Base-by-base conservation (phyloP, 129 eudicot species). In the Tagetes erecta region DNA sequence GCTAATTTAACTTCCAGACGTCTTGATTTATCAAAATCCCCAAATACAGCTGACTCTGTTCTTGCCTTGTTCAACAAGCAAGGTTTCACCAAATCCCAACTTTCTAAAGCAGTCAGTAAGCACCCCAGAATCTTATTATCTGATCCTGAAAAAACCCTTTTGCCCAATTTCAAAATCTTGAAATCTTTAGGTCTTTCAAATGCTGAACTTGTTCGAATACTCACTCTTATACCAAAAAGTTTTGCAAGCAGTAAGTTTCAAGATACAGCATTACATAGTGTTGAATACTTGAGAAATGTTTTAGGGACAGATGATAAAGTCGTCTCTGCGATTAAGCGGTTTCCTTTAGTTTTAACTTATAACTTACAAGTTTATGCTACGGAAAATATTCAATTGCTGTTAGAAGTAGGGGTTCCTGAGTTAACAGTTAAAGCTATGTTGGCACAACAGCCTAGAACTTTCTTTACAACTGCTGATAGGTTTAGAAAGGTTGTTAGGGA, bases 111-210 rank as follows among this genome's bases (percentile, higher is more conserved):
- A n/a, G 52, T 86, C 12, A 66, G 33, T 46, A 74, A 52, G 45
- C 64, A 49, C 33, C 85, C 91, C 12, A 56, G 30, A n/a, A 31
- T 83, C 14, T 71, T 83, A 6, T 77, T 44, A 41, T 58, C 41
- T 53, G 66, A 80, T 59, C 81, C 74, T 50, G 76, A 74, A 5
- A 82, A 64, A 13, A 81, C 76, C 67, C 73, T 86, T 71, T 45
- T 76, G 71, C 91, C 91, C 2, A 76, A 73, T 70, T 51, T 86
- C 56, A 51, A 86, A 6, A 75, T 65, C 64, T 81, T 86, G 47
- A 42, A 34, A 8, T 81, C 85, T 5, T 30, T 63, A 46, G 88
- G 95, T 13, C 8, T 85, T 47, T 73, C 87, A 27, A 67, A 27
- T 2, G 14, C 34, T 36, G 80, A 81, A 11, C 40, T 86, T 64